Percentiles rank a stretch among this genome's conserved stretches.
phyloP scores from a whole-genome alignment of 192 early-diverging fungal genomes.

The Linnemannia exigua region DNA sequence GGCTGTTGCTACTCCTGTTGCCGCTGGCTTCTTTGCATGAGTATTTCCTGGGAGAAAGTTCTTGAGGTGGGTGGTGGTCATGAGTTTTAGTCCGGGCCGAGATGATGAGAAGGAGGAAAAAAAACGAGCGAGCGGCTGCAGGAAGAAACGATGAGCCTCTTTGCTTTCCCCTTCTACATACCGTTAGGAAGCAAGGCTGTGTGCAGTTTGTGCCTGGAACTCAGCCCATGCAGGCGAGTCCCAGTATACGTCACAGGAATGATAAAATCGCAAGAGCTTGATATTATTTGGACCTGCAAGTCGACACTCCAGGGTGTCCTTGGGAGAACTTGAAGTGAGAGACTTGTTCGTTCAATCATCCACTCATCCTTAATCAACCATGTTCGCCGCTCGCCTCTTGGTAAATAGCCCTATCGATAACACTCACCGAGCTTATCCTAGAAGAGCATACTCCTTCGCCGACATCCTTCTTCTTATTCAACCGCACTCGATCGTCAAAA shows the following conservation, averaged over 20 bases:
- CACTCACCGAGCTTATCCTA: not conserved
- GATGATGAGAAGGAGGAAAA: not conserved
- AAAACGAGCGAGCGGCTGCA: not conserved
- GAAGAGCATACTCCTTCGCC: not conserved
- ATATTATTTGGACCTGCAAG: too few relatives aligned
- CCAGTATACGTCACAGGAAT: too few relatives aligned
- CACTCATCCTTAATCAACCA: constrained; percentile 38
- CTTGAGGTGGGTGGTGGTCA: constrained; percentile 9
- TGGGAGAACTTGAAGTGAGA: not conserved
- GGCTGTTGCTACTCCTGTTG: not conserved
- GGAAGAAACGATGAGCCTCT: too few relatives aligned
- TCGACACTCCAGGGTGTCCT: not conserved
- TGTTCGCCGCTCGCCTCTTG: constrained; percentile 49
- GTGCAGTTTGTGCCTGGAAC: too few relatives aligned
- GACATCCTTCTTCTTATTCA: not conserved
- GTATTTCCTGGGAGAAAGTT: constrained; percentile 16
- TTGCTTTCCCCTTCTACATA: not conserved
- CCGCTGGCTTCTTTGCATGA: not conserved
- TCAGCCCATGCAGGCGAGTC: too few relatives aligned
- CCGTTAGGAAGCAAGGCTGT: too few relatives aligned
- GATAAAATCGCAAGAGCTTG: too few relatives aligned
- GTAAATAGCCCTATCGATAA: constrained; percentile 7
- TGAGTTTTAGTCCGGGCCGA: not conserved
- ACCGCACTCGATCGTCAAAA: not conserved
- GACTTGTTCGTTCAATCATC: constrained; percentile 5